Evolutionary conservation across 208 protist species (phyloP), one percentile per base, ranked within the genome.

Genomic region (Acanthamoeba castellanii): DNA sequence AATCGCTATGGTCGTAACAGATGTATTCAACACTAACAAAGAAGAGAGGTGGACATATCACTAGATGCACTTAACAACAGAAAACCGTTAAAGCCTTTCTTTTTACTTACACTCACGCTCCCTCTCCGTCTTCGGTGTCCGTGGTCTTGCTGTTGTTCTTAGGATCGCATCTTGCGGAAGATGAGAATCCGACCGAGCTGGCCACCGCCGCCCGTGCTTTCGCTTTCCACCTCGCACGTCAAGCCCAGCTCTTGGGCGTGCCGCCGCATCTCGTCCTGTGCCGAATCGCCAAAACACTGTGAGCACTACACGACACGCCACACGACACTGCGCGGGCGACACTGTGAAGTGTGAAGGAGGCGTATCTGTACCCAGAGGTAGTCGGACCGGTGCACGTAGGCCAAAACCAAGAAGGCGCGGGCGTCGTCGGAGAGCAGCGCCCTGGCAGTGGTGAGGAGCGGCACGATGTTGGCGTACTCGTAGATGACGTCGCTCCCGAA

Each of bases 401-500:
- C 74, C 74, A 82, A 50, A 50, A 82, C 37, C 20, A 82, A 82
- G 22, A 82, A 50, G 74, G 74, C n/a, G 30, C 30, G 8, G 9
- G 14, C 13, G 42, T 32, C 37, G 30, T 82, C 74, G 14, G 34
- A 47, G 74, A 82, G 74, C 34, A 82, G 74, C 27, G 16, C n/a
- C 22, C 37, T 52, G 34, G 74, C 74, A 3, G 74, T 82, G 6
- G 74, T 82, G 74, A 82, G 74, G 1, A 82, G 74, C 4, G 37
- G 74, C 14, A 82, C 74, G 74, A 82, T 82, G 74, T 82, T 82
- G 42, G 74, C 74, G 74, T 47, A 82, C 74, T 82, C 74, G 37
- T 82, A 82, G 74, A 82, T 82, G n/a, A 82, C 37, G 25, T 82
- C 74, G 42, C 74, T 82, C 74, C 74, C 74, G 30, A 82, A 82